Evolutionary conservation across 2,329 filamentous ascomycete species (phyloP).

Genomic region (Chaetomium strumarium): DNA sequence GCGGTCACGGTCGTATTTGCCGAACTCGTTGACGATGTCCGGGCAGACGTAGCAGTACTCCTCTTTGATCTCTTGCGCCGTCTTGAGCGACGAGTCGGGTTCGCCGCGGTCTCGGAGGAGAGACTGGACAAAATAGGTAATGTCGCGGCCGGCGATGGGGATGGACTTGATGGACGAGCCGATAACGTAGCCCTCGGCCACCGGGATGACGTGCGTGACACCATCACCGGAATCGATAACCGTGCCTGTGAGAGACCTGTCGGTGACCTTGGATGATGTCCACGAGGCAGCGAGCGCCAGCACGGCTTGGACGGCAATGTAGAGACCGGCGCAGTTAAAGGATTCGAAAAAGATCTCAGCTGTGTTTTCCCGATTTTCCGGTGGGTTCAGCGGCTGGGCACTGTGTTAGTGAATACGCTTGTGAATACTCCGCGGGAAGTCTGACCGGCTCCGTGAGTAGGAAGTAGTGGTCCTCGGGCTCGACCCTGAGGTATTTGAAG

Average conservation of each 20-base stretch:
- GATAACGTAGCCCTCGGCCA: constrained; percentile 98
- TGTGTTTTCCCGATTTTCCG: constrained; percentile 97
- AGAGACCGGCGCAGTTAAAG: constrained; percentile 97
- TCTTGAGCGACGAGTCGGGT: constrained; percentile 94
- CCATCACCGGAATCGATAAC: constrained; percentile 98
- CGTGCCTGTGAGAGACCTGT: constrained; percentile 91
- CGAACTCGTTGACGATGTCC: constrained; percentile 98
- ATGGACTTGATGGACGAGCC: constrained; percentile 99
- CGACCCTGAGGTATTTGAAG: constrained; percentile 97
- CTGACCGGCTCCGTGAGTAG: constrained; percentile 87
- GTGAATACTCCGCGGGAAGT: not conserved
- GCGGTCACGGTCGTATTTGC: constrained; percentile 86
- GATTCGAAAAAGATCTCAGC: constrained; percentile 99
- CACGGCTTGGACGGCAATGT: constrained; percentile 97
- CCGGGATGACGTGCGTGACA: constrained; percentile 97
- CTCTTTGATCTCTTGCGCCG: constrained; percentile 96
- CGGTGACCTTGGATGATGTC: constrained; percentile 97
- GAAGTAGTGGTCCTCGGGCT: constrained; percentile 98
- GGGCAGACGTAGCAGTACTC: constrained; percentile 98
- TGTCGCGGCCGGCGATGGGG: constrained; percentile 93
- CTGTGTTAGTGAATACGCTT: constrained; percentile 12
- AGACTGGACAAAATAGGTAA: constrained; percentile 98
- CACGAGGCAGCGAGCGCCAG: constrained; percentile 94
- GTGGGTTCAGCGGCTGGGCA: constrained; percentile 82
- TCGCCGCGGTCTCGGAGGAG: constrained; percentile 93